phyloP scores from a whole-genome alignment of 179 eudicot species.

The Vitellaria paradoxa region DNA sequence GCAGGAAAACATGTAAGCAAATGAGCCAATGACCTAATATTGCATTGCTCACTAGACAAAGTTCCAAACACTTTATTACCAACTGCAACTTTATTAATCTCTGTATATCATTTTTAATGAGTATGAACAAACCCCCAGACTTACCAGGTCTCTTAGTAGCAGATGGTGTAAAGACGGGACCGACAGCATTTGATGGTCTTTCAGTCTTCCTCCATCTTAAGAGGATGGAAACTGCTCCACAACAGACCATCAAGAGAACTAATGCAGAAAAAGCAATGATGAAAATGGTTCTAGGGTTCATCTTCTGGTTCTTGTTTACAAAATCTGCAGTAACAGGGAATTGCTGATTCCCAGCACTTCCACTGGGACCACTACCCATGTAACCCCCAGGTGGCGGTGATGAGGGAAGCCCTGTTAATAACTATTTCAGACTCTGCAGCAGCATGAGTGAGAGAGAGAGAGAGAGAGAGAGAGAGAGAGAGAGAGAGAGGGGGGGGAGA shows the following conservation, averaged over 20 bases:
- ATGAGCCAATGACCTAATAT: neutral
- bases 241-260: slow-evolving; percentile 64
- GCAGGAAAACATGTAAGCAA: neutral
- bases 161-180: slow-evolving; percentile 63
- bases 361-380: slow-evolving; percentile 62
- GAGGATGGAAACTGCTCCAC: slow-evolving; percentile 56
- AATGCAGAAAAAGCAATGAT: slow-evolving; percentile 75
- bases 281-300: slow-evolving; percentile 58
- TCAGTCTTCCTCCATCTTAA: slow-evolving; percentile 67
- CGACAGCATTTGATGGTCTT: slow-evolving; percentile 59
- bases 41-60: neutral
- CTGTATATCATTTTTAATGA: neutral
- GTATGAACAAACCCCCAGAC: slow-evolving; percentile 6
- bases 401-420: slow-evolving; percentile 71
- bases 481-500: too few species aligned
- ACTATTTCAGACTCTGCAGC: slow-evolving; percentile 16
- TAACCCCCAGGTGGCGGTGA: slow-evolving; percentile 44
- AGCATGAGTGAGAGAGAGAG: neutral
- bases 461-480: too few species aligned
- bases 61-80: neutral
- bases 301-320: slow-evolving; percentile 48
- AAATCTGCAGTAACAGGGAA: slow-evolving; percentile 77
- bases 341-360: slow-evolving; percentile 50
- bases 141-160: slow-evolving; percentile 72
- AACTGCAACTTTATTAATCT: neutral